Percentiles rank a stretch among this genome's conserved stretches.
These are phyloP conservation scores for Meyerozyma smithsonii DNA, from an alignment of 1,139 yeast genomes.

Conservation along the genomic window DNA sequence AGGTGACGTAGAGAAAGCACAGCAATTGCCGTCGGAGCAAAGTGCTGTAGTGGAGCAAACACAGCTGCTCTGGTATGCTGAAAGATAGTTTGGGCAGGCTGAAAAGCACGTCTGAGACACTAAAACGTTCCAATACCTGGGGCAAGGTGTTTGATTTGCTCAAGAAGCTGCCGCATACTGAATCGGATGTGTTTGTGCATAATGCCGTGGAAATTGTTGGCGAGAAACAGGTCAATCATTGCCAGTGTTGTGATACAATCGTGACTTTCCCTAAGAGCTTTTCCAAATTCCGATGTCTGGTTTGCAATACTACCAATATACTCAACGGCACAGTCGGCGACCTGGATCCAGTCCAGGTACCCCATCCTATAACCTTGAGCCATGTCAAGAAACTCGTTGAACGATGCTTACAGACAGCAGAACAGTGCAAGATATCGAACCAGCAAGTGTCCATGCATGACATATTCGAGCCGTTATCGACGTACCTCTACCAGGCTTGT, in stretches of 20 bases:
- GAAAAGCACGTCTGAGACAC: background rate
- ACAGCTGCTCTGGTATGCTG: background rate
- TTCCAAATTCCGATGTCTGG: constrained; percentile 50
- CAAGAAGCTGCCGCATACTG: constrained; percentile 9
- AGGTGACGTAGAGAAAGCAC: background rate
- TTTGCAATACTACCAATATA: constrained; percentile 50
- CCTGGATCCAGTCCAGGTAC: constrained; percentile 5
- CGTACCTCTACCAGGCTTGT: constrained; percentile 38
- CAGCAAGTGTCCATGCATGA: constrained; percentile 23
- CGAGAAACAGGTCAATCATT: constrained; percentile 19
- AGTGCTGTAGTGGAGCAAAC: no score
- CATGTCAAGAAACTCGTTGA: constrained; percentile 27
- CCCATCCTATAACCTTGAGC: constrained; percentile 22
- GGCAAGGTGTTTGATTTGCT: constrained; percentile 23
- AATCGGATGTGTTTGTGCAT: background rate
- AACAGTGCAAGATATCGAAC: constrained; percentile 8
- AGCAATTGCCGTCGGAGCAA: no score
- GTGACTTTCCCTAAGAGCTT: constrained; percentile 45
- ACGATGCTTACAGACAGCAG: constrained; percentile 20
- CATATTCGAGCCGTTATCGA: constrained; percentile 48
- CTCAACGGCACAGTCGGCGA: constrained; percentile 13
- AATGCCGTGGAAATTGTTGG: background rate
- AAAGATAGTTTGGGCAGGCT: constrained; percentile 1
- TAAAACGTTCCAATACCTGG: constrained; percentile 9
- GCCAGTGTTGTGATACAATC: constrained; percentile 59